Evolutionary conservation across 2,329 filamentous ascomycete genomes (phyloP).

Genomic region (Claviceps capensis): DNA sequence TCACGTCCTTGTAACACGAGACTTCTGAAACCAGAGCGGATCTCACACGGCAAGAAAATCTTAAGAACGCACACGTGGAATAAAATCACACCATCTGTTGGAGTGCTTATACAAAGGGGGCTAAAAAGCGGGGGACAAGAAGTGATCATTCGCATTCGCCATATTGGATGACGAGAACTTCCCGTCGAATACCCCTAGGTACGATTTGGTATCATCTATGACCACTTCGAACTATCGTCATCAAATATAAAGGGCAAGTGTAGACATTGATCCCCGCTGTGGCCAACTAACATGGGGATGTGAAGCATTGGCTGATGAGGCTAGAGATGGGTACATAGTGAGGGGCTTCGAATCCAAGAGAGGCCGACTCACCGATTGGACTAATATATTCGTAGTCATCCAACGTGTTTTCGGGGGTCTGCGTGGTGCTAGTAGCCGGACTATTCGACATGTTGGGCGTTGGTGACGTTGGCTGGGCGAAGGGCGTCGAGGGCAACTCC

Average conservation of each 20-base stretch:
- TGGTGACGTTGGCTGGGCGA: too few species aligned
- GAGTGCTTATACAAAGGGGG: neutral
- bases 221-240: neutral
- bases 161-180: neutral
- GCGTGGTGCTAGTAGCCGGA: slow-evolving; percentile 19
- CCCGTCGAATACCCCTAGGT: neutral
- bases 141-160: neutral
- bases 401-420: slow-evolving; percentile 31
- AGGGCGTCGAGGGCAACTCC: too few species aligned
- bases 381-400: slow-evolving; percentile 31
- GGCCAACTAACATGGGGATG: slow-evolving; percentile 24
- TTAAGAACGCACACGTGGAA: neutral
- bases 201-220: neutral
- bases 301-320: slow-evolving; percentile 21
- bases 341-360: neutral
- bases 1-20: neutral
- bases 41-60: neutral
- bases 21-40: neutral
- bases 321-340: slow-evolving; percentile 16
- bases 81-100: neutral
- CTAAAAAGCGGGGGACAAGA: neutral
- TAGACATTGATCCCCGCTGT: neutral
- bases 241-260: neutral
- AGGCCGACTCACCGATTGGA: slow-evolving; percentile 39
- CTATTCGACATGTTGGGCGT: slow-evolving; percentile 23